Base-by-base conservation (phyloP, 2,329 filamentous ascomycete genomes). In the Cladosporium cucumerinum region DNA sequence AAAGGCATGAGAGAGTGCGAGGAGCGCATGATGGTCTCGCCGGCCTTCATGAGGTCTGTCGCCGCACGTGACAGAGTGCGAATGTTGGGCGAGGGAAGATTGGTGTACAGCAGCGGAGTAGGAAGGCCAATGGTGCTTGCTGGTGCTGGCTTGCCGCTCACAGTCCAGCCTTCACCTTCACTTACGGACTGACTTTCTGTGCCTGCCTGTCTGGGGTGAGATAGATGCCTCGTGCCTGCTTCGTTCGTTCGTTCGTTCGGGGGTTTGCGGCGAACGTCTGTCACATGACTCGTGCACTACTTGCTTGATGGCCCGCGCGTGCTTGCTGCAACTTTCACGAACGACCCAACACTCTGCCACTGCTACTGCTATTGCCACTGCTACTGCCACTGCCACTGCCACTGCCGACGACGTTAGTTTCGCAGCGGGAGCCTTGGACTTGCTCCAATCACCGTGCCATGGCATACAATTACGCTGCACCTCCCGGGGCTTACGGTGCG, bases 401-500 rank as follows among this genome's bases (percentile, higher is more conserved):
- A 5, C 32, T 16, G 32, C 8, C 39, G 39, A 21, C n/a, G 39
- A 21, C 6, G 11, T 21, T 12, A 11, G n/a, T 46, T 46, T 21
- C 39, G 39, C 39, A 46, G 39, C n/a, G 18, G 23, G n/a, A 39
- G 23, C n/a, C 34, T 34, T 55, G 23, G 30, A 46, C 23, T 25
- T 16, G 51, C 48, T 28, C 48, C n/a, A 36, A 14, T 10, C 6
- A 12, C 28, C n/a, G 18, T 18, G 23, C 26, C 16, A 77, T 77
- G 75, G 73, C 75, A 54, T 75, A 73, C 71, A 74, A 74, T 65
- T 75, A 75, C 59, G 69, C 69, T 65, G 74, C 67, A 66, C 78
- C 77, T 68, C 77, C 80, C 74, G 82, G 84, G 68, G 85, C 86
- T 57, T 96, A 93, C 82, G 90, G 89, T 73, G 85, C 65, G 36